Evolutionary conservation across 2,329 filamentous ascomycete genomes (phyloP).

Genomic region (Taxawa tesnikishii): DNA sequence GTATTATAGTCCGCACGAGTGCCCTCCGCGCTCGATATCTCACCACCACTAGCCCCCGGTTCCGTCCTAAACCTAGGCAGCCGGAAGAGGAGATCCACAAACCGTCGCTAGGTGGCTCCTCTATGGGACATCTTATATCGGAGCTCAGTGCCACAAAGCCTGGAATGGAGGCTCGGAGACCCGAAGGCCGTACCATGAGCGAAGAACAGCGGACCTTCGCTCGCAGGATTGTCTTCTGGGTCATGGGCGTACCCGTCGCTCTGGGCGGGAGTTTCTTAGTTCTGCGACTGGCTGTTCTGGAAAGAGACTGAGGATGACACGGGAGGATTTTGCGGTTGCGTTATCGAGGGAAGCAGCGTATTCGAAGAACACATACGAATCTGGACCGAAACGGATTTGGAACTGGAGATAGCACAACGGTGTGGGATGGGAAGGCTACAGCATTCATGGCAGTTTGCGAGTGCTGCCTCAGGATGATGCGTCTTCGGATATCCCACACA

Average conservation of each 20-base stretch:
- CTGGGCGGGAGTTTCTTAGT: conserved; percentile 10
- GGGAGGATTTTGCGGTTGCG: background rate
- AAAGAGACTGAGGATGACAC: background rate
- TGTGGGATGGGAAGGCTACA: background rate
- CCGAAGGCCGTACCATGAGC: conserved; percentile 14
- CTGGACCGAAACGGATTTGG: no score
- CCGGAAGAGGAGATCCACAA: no score
- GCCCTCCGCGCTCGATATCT: no score
- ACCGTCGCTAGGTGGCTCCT: conserved; percentile 15
- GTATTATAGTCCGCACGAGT: no score
- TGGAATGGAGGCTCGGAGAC: conserved; percentile 14
- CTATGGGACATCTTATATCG: conserved; percentile 16
- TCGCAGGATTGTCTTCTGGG: conserved; percentile 10
- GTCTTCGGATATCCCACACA: no score
- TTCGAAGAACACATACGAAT: no score
- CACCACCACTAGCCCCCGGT: no score
- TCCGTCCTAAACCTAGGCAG: no score
- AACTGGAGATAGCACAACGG: background rate
- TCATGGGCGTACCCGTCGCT: conserved; percentile 11
- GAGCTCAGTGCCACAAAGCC: conserved; percentile 17
- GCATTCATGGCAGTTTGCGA: no score
- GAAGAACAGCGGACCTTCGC: conserved; percentile 14
- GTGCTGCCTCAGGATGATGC: no score
- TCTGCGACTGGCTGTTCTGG: conserved; percentile 1
- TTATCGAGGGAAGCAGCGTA: no score